A percentile compares a stretch with the other conserved stretches of the same genome.
Conservation (phyloP, 164 flowering plant species). For the Stephania yunnanensis region DNA sequence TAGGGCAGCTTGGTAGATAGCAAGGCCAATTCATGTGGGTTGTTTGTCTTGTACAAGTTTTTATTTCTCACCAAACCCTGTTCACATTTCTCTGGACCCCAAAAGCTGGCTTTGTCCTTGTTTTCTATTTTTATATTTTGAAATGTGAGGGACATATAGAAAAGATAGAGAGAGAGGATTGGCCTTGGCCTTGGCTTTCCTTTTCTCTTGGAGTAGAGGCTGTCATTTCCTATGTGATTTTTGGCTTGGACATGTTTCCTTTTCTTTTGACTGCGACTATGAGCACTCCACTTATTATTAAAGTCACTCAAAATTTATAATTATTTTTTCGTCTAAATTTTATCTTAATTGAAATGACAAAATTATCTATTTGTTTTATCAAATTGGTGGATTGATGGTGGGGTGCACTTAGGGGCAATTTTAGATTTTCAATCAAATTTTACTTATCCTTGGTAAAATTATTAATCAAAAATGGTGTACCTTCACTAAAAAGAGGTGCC, state of each 20-base stretch:
- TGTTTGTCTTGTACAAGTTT: neutral
- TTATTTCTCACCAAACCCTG: neutral
- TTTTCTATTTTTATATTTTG: neutral
- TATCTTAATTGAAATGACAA: too few species aligned
- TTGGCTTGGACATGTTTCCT: neutral
- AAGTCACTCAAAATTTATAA: too few species aligned
- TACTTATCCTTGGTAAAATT: too few species aligned
- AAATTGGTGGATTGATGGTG: too few species aligned
- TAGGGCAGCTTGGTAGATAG: neutral
- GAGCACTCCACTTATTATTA: too few species aligned
- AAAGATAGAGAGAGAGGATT: neutral
- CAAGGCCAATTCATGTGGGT: neutral
- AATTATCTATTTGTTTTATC: too few species aligned
- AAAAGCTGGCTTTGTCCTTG: conserved; percentile 3
- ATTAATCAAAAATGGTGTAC: too few species aligned
- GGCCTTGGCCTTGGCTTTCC: conserved; percentile 1
- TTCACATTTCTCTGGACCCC: neutral
- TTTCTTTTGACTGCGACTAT: too few species aligned
- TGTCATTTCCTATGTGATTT: conserved; percentile 17
- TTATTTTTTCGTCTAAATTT: too few species aligned
- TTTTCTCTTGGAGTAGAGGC: conserved; percentile 16
- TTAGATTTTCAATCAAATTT: too few species aligned
- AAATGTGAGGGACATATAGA: neutral
- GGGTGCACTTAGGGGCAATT: too few species aligned
- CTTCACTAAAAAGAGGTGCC: too few species aligned